Percentiles rank a stretch among this genome's conserved stretches.
These are phyloP conservation scores for Gossypium bickii DNA, from an alignment of 345 rosid genomes.

Conservation along the genomic window DNA sequence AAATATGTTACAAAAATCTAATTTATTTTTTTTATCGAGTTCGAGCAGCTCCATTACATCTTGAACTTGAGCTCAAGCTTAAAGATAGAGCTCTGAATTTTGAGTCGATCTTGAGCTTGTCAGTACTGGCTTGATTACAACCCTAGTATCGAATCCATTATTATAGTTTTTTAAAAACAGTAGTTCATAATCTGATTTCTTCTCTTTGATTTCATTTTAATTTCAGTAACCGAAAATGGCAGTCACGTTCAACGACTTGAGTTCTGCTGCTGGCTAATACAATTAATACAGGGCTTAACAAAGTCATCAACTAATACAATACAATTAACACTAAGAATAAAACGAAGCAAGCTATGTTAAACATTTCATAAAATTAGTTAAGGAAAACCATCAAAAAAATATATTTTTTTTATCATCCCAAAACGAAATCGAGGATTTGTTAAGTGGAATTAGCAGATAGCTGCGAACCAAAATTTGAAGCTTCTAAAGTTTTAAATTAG, in stretches of 20 bases:
- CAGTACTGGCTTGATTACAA: too few species aligned
- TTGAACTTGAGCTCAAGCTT: too few species aligned
- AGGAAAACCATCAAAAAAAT: background rate
- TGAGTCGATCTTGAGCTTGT: too few species aligned
- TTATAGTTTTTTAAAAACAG: background rate
- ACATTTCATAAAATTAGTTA: background rate
- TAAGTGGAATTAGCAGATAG: background rate
- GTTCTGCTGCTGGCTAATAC: conserved; percentile 35
- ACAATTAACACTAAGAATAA: background rate
- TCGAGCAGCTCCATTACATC: too few species aligned
- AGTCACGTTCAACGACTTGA: conserved; percentile 35
- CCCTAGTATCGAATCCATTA: background rate
- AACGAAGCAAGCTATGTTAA: background rate
- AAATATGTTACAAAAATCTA: too few species aligned
- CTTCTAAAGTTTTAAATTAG: background rate
- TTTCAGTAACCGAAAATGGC: conserved; percentile 37
- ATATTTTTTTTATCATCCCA: background rate
- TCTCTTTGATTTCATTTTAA: background rate
- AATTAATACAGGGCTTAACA: background rate
- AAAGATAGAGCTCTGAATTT: too few species aligned
- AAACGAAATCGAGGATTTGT: background rate
- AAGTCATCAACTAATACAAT: background rate
- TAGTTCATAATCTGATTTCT: too few species aligned
- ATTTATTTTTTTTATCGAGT: too few species aligned
- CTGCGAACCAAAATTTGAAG: background rate